Percentiles rank a stretch among this genome's conserved stretches.
These are phyloP conservation scores for Pseudogymnoascus sp. DNA, from an alignment of 2,329 filamentous ascomycete species.

Conservation along the genomic window DNA sequence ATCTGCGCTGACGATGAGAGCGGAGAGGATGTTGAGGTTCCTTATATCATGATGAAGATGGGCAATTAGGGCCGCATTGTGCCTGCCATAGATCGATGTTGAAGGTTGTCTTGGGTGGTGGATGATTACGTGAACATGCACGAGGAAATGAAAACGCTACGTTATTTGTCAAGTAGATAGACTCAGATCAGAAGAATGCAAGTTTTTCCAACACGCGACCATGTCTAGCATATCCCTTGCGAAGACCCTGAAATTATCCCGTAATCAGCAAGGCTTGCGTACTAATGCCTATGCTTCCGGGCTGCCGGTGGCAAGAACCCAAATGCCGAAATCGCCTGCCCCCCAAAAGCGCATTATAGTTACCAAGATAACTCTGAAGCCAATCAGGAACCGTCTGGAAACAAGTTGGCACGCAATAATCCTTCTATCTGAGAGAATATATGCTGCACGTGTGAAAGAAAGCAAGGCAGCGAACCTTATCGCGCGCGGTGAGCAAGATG, in stretches of 20 bases:
- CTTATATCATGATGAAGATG: slow-evolving; percentile 82
- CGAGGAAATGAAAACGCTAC: slow-evolving; percentile 2
- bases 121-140: slow-evolving; percentile 3
- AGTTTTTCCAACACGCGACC: slow-evolving; percentile 3
- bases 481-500: not conserved
- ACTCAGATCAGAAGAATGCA: not conserved
- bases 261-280: not conserved
- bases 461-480: not conserved
- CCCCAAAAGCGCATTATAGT: not conserved
- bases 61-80: slow-evolving; percentile 14
- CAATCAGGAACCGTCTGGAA: not conserved
- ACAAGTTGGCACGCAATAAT: not conserved
- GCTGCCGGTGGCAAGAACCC: not conserved
- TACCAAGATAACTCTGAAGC: not conserved
- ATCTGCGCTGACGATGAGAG: slow-evolving; percentile 83
- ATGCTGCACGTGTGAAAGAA: not conserved
- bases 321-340: not conserved
- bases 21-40: slow-evolving; percentile 92
- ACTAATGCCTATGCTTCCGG: not conserved
- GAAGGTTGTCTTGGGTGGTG: not conserved
- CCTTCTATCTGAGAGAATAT: not conserved
- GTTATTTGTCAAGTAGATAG: slow-evolving; percentile 7
- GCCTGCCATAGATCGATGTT: not conserved
- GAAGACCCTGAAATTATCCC: not conserved
- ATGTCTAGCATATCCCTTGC: not conserved